Evolutionary conservation across 1,284 basidiomycete species (phyloP).

Genomic region (Porphyrellus sp.): DNA sequence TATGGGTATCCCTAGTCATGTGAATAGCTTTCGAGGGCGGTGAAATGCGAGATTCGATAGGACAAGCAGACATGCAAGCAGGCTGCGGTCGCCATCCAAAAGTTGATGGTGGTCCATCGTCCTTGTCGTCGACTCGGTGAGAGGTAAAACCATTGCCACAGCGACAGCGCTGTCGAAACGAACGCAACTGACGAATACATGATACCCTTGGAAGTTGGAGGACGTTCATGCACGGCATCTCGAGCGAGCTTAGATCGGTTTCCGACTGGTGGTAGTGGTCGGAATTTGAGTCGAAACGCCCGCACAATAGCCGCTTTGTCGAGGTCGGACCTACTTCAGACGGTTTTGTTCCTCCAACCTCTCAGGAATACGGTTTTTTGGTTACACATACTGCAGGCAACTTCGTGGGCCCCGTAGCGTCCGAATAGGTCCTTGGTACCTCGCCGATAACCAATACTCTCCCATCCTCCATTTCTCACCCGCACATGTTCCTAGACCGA

Average conservation of each 20-base stretch:
- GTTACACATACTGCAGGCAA: too few relatives aligned
- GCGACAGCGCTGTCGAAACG: conserved; percentile 16
- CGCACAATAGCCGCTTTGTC: too few relatives aligned
- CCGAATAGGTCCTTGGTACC: too few relatives aligned
- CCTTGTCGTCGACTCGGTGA: conserved; percentile 7
- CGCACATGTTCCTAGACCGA: too few relatives aligned
- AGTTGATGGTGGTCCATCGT: not conserved
- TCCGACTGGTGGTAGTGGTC: too few relatives aligned
- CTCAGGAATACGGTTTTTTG: too few relatives aligned
- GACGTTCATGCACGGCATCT: not conserved
- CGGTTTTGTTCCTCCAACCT: too few relatives aligned
- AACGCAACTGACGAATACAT: conserved; percentile 13
- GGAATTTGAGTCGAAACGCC: not conserved
- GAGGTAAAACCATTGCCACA: conserved; percentile 24
- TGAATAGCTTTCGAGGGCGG: conserved; percentile 65
- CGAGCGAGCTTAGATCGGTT: not conserved
- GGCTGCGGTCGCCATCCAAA: conserved; percentile 33
- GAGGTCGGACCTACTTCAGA: too few relatives aligned
- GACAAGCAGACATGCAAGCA: conserved; percentile 53
- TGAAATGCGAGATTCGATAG: conserved; percentile 47
- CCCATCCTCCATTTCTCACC: too few relatives aligned
- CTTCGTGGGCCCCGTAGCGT: too few relatives aligned
- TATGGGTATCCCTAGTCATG: conserved; percentile 50
- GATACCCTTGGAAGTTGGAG: too few relatives aligned
- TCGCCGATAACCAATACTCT: too few relatives aligned